Evolutionary conservation across 1,284 basidiomycete species (phyloP), one percentile per base, ranked within the genome.

Genomic region (Agroathelia rolfsii): DNA sequence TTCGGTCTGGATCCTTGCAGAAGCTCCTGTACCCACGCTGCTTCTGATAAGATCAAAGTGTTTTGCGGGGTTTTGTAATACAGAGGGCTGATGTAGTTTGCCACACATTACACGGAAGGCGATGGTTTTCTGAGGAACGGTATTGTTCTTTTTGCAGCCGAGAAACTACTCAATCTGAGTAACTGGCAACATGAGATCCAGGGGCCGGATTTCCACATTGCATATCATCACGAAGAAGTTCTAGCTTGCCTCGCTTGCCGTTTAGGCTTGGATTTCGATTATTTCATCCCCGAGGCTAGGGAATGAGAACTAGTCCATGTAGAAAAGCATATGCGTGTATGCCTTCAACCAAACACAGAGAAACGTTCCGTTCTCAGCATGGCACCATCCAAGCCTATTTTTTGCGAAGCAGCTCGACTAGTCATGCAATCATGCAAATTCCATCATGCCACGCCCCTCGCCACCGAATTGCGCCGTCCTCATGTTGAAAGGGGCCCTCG

Each of bases 171-270:
- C 12, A 32, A 33, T 20, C n/a, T n/a, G n/a, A n/a, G n/a, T n/a
- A n/a, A n/a, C n/a, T n/a, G n/a, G n/a, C n/a, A n/a, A n/a, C 12
- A 33, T 12, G n/a, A 37, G 10, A 2, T 12, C 3, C n/a, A 24
- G 8, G 15, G 11, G 11, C 6, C 11, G 4, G 19, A 14, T 22
- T 14, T 10, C 11, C 11, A 24, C 9, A 37, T 28, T 16, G 37
- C n/a, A n/a, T n/a, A 46, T 5, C 19, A 17, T 13, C 6, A 23
- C 1, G 27, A 28, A 14, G 33, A 48, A 34, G 28, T 32, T 16
- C 33, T 53, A 20, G 55, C 52, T n/a, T 54, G 51, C 36, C 36
- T 58, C 7, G 42, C 50, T 19, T 37, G 41, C 14, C 46, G 53
- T 12, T 34, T 56, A 2, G 45, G 49, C 1, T 34, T 57, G 25